Base-by-base conservation (phyloP, 257 asterid genomes). In the Solanum piurae region DNA sequence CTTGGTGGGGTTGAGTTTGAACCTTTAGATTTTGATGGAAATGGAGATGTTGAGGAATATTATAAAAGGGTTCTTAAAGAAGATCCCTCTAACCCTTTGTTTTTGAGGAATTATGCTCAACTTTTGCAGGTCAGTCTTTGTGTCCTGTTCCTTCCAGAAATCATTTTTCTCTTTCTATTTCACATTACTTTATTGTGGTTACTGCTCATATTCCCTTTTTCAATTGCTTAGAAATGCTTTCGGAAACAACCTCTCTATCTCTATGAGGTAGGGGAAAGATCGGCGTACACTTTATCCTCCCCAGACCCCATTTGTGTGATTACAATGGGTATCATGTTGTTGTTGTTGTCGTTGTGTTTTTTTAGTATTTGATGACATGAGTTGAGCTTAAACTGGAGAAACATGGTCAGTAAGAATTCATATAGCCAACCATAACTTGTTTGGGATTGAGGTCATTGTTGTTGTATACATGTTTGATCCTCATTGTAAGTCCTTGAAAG, bases 71-170 rank as follows among this genome's bases (percentile, higher is more conserved):
- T 92, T 91, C 40, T 90, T 76, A 77, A 31, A 16, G 91, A 92
- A 83, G 86, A 93, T 83, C 94, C 98, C 21, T 91, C 91, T 21
- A 91, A 92, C 46, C 88, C 98, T 64, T 90, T 93, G 92, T 86
- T 89, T 73, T 89, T 94, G 90, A 94, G 91, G 86, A 93, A 91
- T 60, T 93, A 93, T 90, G 99, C 98, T 86, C 94, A 91, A 52
- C 87, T 91, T 92, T 90, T 95, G 86, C 92, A 92, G 98, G 99
- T 97, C 52, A 31, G 93, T 89, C 60, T 80, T 79, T 62, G 7
- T n/a, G 29, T 55, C 68, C 6, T n/a, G 8, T 60, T 42, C 31
- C 60, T 68, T 88, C 36, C 20, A 12, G n/a, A 23, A 25, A 33
- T 5, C 1, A n/a, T 6, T 75, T 38, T 74, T 11, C 21, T 1